Conservation (phyloP, 768 basidiomycete genomes). For the Albatrellus ellisii region DNA sequence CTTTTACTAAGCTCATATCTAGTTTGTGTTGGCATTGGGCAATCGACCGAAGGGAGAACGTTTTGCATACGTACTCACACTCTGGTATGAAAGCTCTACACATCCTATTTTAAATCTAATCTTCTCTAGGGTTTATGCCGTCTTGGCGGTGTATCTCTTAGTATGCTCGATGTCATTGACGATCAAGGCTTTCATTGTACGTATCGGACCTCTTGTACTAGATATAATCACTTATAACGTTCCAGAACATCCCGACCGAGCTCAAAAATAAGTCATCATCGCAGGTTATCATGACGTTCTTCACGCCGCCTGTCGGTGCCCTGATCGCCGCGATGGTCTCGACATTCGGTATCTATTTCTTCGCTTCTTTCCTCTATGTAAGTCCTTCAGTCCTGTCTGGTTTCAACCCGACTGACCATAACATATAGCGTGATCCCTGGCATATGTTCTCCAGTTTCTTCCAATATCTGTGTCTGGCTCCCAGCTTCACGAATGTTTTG, state of each 20-base stretch:
- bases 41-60: conserved; percentile 87
- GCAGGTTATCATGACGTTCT: conserved; percentile 45
- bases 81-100: conserved; percentile 36
- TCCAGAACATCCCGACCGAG: conserved; percentile 38
- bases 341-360: conserved; percentile 82
- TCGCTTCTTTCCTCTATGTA: conserved; percentile 78
- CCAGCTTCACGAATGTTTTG: conserved; percentile 88
- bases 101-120: not conserved
- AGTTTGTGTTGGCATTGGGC: conserved; percentile 63
- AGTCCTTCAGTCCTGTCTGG: conserved; percentile 19
- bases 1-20: not conserved
- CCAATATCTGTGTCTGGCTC: conserved; percentile 83
- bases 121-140: conserved; percentile 60
- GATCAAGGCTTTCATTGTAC: conserved; percentile 59
- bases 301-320: conserved; percentile 66
- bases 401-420: conserved; percentile 3
- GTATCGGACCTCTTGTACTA: conserved; percentile 12
- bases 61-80: conserved; percentile 50
- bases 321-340: conserved; percentile 80
- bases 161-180: conserved; percentile 84
- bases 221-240: conserved; percentile 1
- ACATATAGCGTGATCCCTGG: conserved; percentile 83
- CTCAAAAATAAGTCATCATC: conserved; percentile 34
- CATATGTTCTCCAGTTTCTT: conserved; percentile 93
- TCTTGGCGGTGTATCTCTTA: conserved; percentile 74